Conservation (phyloP, 2,329 filamentous ascomycete genomes). For the Paecilomyces variotii region DNA sequence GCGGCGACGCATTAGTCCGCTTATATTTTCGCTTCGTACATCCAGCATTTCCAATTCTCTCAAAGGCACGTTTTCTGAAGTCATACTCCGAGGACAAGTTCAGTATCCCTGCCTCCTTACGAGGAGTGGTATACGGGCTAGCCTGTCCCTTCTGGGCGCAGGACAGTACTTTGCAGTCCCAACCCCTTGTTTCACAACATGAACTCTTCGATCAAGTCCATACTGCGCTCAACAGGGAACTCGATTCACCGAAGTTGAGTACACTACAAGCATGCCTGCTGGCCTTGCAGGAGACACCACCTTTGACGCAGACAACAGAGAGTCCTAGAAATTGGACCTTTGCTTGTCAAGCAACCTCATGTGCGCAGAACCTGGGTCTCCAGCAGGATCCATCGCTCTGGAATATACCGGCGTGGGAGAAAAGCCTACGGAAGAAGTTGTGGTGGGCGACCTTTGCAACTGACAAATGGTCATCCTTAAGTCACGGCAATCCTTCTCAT, state of each 20-base stretch:
- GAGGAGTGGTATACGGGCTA: conserved; percentile 40
- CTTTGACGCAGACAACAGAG: conserved; percentile 40
- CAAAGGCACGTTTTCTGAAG: conserved; percentile 38
- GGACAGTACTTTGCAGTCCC: conserved; percentile 21
- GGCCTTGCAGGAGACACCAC: conserved; percentile 39
- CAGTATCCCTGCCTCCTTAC: conserved; percentile 37
- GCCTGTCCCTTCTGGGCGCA: conserved; percentile 37
- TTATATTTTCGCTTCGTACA: conserved; percentile 43
- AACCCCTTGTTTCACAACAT: conserved; percentile 34
- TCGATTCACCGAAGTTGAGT: conserved; percentile 41
- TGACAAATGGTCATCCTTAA: conserved; percentile 41
- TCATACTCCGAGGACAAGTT: conserved; percentile 31
- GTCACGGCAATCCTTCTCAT: conserved; percentile 42
- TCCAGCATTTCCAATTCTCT: conserved; percentile 37
- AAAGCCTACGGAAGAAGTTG: conserved; percentile 33
- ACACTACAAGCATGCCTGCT: conserved; percentile 42
- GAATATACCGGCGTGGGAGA: conserved; percentile 37
- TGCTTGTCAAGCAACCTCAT: conserved; percentile 37
- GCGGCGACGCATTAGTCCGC: conserved; percentile 35
- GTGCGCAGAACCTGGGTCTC: conserved; percentile 41
- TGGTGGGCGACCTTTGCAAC: conserved; percentile 40
- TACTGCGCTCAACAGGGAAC: conserved; percentile 36
- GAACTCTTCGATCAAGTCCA: conserved; percentile 38
- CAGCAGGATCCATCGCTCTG: conserved; percentile 38
- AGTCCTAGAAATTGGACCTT: conserved; percentile 40